phyloP scores from a whole-genome alignment of 208 protist genomes.

The Sergeia podlipaevii region DNA sequence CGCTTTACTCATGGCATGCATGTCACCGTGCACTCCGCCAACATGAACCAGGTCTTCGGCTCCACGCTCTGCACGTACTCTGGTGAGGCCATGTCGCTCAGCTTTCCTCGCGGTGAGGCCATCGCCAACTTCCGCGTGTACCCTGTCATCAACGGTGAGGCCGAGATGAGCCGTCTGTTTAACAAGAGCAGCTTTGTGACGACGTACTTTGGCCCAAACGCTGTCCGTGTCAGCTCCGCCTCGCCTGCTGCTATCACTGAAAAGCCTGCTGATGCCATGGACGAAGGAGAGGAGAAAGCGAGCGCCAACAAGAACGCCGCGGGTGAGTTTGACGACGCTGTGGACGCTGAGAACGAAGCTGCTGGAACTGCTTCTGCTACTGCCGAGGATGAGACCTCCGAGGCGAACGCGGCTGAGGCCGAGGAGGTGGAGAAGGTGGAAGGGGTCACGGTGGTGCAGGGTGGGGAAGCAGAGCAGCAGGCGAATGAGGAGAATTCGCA shows the following conservation, averaged over 20 bases:
- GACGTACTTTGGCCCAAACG: conserved; percentile 3
- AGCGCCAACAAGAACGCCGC: background rate
- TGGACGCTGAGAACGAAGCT: background rate
- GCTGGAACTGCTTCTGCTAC: too few relatives aligned
- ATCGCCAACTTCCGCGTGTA: conserved; percentile 19
- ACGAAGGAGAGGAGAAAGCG: conserved; percentile 1
- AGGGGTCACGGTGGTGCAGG: background rate
- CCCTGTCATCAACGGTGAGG: conserved; percentile 4
- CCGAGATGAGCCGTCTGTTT: conserved; percentile 5
- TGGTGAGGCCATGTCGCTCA: conserved; percentile 16
- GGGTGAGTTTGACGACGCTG: background rate
- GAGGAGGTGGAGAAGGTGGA: background rate
- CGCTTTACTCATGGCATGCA: conserved; percentile 9
- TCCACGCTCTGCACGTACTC: conserved; percentile 12
- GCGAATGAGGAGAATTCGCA: background rate
- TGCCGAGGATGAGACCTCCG: background rate
- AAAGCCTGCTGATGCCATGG: background rate
- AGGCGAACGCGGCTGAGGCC: background rate
- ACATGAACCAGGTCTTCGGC: conserved; percentile 11
- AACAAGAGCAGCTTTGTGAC: conserved; percentile 6
- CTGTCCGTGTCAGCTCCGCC: background rate
- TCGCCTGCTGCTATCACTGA: too few relatives aligned
- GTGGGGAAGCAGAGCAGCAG: background rate
- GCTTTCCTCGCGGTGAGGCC: conserved; percentile 22
- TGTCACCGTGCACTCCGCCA: conserved; percentile 17